phyloP scores from a whole-genome alignment of 306 rosid species.

The Gastrolobium villosum region DNA sequence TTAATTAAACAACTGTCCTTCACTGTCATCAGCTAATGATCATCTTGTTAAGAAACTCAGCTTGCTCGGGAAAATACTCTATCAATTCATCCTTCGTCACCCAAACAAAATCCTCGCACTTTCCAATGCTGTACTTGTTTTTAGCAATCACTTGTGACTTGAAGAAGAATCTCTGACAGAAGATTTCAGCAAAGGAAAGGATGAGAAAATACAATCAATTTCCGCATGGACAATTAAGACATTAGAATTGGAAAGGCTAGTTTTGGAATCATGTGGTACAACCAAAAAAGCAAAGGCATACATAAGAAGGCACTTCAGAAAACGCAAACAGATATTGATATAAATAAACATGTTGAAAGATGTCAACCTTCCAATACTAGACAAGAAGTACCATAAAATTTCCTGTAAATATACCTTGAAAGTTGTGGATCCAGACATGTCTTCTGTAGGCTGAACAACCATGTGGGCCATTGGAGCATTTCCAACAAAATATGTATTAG shows the following conservation, averaged over 20 bases:
- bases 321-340: conserved; percentile 3
- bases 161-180: conserved; percentile 80
- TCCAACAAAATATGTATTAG: conserved; percentile 91
- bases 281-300: neutral
- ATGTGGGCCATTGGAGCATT: conserved; percentile 96
- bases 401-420: conserved; percentile 65
- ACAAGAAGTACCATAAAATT: neutral
- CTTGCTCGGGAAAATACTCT: conserved; percentile 85
- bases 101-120: conserved; percentile 88
- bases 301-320: conserved; percentile 19
- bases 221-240: conserved; percentile 13
- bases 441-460: conserved; percentile 64
- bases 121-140: conserved; percentile 62
- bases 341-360: conserved; percentile 9
- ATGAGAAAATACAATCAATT: conserved; percentile 33
- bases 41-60: conserved; percentile 80
- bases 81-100: conserved; percentile 91
- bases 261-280: conserved; percentile 24
- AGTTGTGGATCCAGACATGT: conserved; percentile 52
- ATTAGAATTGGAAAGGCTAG: conserved; percentile 12
- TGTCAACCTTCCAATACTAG: conserved; percentile 2
- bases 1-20: conserved; percentile 27
- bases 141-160: conserved; percentile 91
- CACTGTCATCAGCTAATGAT: conserved; percentile 71
- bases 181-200: conserved; percentile 37